phyloP scores from a whole-genome alignment of 495 filamentous ascomycete genomes.

The Bacidia rubella region DNA sequence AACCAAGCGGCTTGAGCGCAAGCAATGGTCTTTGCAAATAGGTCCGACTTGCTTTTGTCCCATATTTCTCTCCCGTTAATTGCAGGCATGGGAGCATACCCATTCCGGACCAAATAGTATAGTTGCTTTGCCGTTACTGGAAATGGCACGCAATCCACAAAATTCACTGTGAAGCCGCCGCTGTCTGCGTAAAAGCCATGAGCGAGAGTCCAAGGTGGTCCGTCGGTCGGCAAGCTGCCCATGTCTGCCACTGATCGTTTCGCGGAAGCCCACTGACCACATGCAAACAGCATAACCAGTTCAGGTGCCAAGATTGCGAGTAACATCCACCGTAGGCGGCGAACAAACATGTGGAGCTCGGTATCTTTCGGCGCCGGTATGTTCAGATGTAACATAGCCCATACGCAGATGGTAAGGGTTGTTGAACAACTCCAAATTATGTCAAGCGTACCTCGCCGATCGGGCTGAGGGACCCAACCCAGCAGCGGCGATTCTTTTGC shows the following conservation, averaged over 20 bases:
- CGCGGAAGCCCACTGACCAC: constrained; percentile 18
- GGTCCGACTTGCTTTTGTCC: constrained; percentile 24
- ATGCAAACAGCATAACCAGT: constrained; percentile 15
- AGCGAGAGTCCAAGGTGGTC: constrained; percentile 25
- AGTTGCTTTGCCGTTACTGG: constrained; percentile 26
- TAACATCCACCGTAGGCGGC: constrained; percentile 19
- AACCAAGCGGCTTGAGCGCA: constrained; percentile 22
- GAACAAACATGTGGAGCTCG: constrained; percentile 5
- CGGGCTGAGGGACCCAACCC: constrained; percentile 17
- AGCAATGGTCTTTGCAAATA: constrained; percentile 19
- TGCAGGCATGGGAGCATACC: constrained; percentile 9
- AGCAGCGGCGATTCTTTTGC: not conserved
- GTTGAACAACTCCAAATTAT: constrained; percentile 23
- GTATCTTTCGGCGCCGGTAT: constrained; percentile 19
- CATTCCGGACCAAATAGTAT: constrained; percentile 20
- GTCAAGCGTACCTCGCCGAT: constrained; percentile 22
- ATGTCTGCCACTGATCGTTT: constrained; percentile 12
- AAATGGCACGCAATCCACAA: constrained; percentile 17
- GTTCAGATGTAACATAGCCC: constrained; percentile 22
- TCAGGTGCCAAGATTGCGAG: constrained; percentile 23
- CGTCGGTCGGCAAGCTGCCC: constrained; percentile 9
- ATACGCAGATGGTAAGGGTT: constrained; percentile 22
- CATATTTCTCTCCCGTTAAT: constrained; percentile 19
- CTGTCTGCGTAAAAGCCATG: constrained; percentile 29
- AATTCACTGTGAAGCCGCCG: constrained; percentile 24